Evolutionary conservation across 108 stramenopile genomes (phyloP), one percentile per base, ranked within the genome.

Genomic region (Skeletonema marinoi): DNA sequence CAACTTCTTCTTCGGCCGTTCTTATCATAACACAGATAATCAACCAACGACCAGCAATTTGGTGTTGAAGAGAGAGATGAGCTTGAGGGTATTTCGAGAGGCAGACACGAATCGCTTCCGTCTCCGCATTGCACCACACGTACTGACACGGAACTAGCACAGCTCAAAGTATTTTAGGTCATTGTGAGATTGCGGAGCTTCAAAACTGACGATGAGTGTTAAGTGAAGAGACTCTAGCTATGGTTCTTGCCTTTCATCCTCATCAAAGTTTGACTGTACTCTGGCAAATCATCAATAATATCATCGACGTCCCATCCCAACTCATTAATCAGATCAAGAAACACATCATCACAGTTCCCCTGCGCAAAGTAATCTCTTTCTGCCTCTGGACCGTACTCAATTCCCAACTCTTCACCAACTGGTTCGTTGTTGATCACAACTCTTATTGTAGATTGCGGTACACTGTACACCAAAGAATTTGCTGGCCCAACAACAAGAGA

Each of bases 401-500:
- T 81, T 12, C 86, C 88, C 16, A 89, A 44, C 14, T 85, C 84
- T 67, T 77, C 38, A 32, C 91, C 91, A 30, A 87, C 89, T 16
- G 77, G 75, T 41, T 89, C 87, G 11, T 71, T 58, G 68, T 89
- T 89, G 19, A 88, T 75, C 8, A 92, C 71, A 2, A 89, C 85
- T 68, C 88, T 84, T 59, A 69, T 58, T 13, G 86, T 74, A 29
- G 58, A 16, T 9, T 83, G 36, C 7, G 87, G 81, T 11, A 87
- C 86, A 25, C 48, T 68, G 51, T 87, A 80, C 13, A 85, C 87
- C 35, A 90, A 66, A n/a, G 67, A 70, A 68, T 89, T 89, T 11
- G 92, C 90, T 11, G 93, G 93, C 31, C 82, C 74, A 11, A 94
- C 93, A 7, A 87, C 88, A 21, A 94, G 79, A 3, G 87, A 88